A percentile compares a stretch with the other conserved stretches of the same genome.
Evolutionary conservation across 257 asterid species (phyloP).

Genomic region (Gentiana dahurica): DNA sequence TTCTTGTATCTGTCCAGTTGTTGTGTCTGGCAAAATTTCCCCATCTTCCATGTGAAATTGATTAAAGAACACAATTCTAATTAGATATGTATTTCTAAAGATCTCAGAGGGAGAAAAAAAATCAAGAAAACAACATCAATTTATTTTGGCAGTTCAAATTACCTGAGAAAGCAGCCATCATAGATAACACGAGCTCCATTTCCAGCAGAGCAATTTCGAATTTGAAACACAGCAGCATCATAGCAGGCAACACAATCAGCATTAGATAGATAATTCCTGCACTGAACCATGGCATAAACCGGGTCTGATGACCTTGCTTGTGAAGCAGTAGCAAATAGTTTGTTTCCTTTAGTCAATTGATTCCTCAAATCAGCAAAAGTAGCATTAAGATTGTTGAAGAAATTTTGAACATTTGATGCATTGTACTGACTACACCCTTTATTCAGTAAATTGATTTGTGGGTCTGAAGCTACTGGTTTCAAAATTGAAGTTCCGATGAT

Average conservation of each 20-base stretch:
- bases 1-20: too few species aligned
- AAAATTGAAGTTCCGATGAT: constrained; percentile 6
- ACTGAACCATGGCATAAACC: constrained; percentile 67
- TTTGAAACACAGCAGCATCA: constrained; percentile 55
- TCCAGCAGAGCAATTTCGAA: constrained; percentile 59
- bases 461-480: constrained; percentile 24
- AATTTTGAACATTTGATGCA: constrained; percentile 31
- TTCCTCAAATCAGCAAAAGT: constrained; percentile 46
- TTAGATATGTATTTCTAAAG: not conserved
- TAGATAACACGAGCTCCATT: constrained; percentile 78
- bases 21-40: too few species aligned
- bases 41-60: too few species aligned
- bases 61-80: too few species aligned
- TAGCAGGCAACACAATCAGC: constrained; percentile 65
- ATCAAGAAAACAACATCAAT: not conserved
- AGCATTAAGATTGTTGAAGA: constrained; percentile 46
- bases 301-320: constrained; percentile 51
- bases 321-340: constrained; percentile 60
- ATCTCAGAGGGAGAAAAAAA: not conserved
- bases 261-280: constrained; percentile 53
- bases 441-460: constrained; percentile 49
- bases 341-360: constrained; percentile 32
- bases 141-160: not conserved
- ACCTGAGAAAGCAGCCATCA: constrained; percentile 93
- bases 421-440: constrained; percentile 67